Evolutionary conservation across 2,329 filamentous ascomycete genomes (phyloP), one percentile per base, ranked within the genome.

Genomic region (Pseudogymnoascus sp.): DNA sequence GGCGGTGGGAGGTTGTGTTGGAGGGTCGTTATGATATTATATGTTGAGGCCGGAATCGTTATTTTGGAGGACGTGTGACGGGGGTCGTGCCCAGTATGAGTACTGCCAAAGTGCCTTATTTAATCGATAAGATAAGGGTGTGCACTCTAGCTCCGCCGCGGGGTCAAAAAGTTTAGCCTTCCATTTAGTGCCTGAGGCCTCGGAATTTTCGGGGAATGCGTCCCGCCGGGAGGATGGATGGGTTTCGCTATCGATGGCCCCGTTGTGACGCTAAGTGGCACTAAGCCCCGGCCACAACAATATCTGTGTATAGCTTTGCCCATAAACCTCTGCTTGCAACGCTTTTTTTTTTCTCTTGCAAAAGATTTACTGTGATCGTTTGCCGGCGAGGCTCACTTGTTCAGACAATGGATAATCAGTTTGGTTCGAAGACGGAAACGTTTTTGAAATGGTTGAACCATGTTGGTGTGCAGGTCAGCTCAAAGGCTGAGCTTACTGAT

Each of bases 361-460:
- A 54, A n/a, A 54, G 28, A 54, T 54, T 54, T 54, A 7, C 28
- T 33, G 25, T 3, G 12, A 54, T n/a, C 43, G 28, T n/a, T 7
- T 54, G 43, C 43, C 25, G 28, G 4, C 43, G 43, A 54, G 43
- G 43, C 43, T 33, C 2, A 8, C 43, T 33, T 54, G 18, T 60
- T 39, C 22, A 11, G 38, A 33, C 20, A 25, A 60, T 60, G 58
- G 58, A 60, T 43, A 22, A 60, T 39, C 39, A 60, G 28, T 60
- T 60, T 22, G 20, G 30, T 11, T 67, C 70, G 63, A 74, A 75
- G 67, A 82, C 79, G 41, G 74, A 76, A 62, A 71, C 71, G 8
- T 88, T 88, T 67, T 66, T 84, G 63, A 67, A 74, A 61, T 89
- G 85, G 85, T 78, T 88, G 37, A 68, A 71, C 39, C 74, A 75